Evolutionary conservation across 306 rosid species (phyloP), one percentile per base, ranked within the genome.

Genomic region (Chamaecrista fasciculata): DNA sequence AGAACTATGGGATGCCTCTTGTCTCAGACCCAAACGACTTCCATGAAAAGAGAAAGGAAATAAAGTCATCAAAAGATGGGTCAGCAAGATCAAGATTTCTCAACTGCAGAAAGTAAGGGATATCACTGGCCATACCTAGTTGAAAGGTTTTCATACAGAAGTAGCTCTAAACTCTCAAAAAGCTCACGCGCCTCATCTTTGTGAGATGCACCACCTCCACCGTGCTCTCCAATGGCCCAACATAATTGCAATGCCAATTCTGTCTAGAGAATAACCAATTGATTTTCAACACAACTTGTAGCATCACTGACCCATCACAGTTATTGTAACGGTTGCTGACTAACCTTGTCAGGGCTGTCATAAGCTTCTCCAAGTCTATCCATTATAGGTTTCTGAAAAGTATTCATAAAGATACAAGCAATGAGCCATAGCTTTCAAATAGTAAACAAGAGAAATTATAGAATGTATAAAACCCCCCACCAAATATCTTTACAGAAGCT

Each of bases 161-260:
- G 98, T 66, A 90, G 73, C 70, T 94, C 98, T 79, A 94, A 87
- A 70, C 98, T 80, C 87, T 94, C 98, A 70, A 94, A 88, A 69
- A 94, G 97, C 78, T 94, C 98, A 74, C 98, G 97, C 26, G 98
- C 96, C 78, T 84, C 98, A 65, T 94, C 98, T 80, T 86, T 90
- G 86, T 90, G 98, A 57, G 89, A 85, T 64, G 66, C 78, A 34
- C 98, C 98, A 58, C 98, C 98, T 58, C 98, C 98, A 36, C 95
- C 95, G 56, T 94, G 86, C 95, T 94, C 98, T 75, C 98, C 98
- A 42, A 94, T 91, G 71, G 97, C 97, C 97, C 98, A 94, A 78
- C 98, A 91, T 80, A 94, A 62, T 71, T 91, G 97, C 72, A 91
- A 78, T 62, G 98, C 98, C 81, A 94, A 84, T 81, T 94, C 97